These are phyloP conservation scores for Tuber brumale DNA, from an alignment of 495 filamentous ascomycete genomes.

Conservation along the genomic window DNA sequence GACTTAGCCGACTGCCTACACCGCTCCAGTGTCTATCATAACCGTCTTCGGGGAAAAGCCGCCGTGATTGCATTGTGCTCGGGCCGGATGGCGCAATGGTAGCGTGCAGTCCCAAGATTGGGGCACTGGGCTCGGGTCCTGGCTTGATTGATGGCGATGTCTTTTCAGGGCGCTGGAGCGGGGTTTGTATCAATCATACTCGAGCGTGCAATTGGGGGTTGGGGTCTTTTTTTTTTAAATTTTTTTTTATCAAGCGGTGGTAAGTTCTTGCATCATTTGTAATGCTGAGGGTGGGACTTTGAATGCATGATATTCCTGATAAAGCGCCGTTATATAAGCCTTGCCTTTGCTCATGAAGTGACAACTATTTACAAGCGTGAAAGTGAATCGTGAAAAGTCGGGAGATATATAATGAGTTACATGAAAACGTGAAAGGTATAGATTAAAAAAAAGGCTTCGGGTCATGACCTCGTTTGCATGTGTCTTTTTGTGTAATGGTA, in stretches of 20 bases:
- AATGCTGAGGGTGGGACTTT: neutral
- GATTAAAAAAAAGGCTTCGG: neutral
- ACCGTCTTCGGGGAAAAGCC: neutral
- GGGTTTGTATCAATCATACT: no score
- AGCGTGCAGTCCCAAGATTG: neutral
- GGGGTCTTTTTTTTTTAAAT: neutral
- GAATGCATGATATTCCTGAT: neutral
- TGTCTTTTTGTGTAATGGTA: neutral
- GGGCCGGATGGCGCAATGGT: neutral
- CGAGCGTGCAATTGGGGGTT: neutral
- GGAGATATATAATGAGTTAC: neutral
- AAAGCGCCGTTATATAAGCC: neutral
- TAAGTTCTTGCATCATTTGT: neutral
- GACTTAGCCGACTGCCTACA: no score
- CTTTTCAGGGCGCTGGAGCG: no score
- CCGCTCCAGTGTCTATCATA: neutral
- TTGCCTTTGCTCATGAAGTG: neutral
- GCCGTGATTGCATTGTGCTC: neutral
- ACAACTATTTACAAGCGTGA: neutral
- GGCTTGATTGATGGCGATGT: neutral
- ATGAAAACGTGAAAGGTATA: neutral
- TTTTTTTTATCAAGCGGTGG: neutral
- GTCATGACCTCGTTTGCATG: neutral
- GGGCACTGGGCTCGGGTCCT: neutral
- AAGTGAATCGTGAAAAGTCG: neutral